phyloP scores from a whole-genome alignment of 2,329 filamentous ascomycete species.

The Arthroderma sp. region DNA sequence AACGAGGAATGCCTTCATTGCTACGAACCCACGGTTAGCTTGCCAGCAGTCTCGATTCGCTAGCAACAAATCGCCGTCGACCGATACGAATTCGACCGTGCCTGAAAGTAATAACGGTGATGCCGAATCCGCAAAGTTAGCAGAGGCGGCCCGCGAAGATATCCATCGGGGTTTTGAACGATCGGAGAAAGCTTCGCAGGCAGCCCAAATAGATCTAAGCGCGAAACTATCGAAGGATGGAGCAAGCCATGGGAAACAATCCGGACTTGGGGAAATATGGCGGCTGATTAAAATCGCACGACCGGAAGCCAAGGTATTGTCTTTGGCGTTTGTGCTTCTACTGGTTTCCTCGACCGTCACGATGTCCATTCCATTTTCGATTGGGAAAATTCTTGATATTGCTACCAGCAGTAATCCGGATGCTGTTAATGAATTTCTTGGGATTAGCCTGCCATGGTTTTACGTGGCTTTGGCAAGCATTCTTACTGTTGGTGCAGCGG shows the following conservation, averaged over 20 bases:
- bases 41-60: too few species aligned
- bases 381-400: slow-evolving; percentile 87
- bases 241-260: slow-evolving; percentile 29
- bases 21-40: too few species aligned
- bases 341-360: slow-evolving; percentile 84
- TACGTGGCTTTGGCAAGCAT: slow-evolving; percentile 67
- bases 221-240: slow-evolving; percentile 80
- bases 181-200: slow-evolving; percentile 74
- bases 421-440: slow-evolving; percentile 58
- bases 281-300: slow-evolving; percentile 77
- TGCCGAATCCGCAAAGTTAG: not conserved
- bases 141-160: slow-evolving; percentile 16
- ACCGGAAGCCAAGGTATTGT: slow-evolving; percentile 68
- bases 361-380: slow-evolving; percentile 93
- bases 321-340: slow-evolving; percentile 67
- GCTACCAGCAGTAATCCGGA: slow-evolving; percentile 61
- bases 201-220: slow-evolving; percentile 76
- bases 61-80: too few species aligned
- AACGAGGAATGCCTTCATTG: too few species aligned
- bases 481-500: slow-evolving; percentile 68
- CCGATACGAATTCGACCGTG: too few species aligned
- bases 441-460: slow-evolving; percentile 73
- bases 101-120: not conserved
- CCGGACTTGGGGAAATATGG: slow-evolving; percentile 62
- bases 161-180: slow-evolving; percentile 51